Evolutionary conservation across 495 filamentous ascomycete genomes (phyloP).

Genomic region (Tuber melanosporum): DNA sequence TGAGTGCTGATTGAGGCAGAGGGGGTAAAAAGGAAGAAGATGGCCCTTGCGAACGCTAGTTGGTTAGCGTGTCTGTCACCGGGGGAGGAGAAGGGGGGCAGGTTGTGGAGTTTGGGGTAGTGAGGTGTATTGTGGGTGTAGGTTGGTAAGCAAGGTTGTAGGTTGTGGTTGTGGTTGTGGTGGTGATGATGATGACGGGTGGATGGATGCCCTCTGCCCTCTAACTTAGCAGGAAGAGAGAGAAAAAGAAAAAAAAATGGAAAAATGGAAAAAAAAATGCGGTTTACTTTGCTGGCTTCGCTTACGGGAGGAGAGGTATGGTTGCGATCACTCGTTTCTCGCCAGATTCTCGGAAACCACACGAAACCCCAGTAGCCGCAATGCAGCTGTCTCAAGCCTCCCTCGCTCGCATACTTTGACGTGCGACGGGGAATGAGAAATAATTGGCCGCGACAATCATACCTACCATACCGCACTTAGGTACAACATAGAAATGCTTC

Average conservation of each 20-base stretch:
- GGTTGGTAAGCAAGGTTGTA: background rate
- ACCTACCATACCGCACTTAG: background rate
- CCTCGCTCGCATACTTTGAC: background rate
- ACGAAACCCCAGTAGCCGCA: background rate
- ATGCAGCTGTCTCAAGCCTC: background rate
- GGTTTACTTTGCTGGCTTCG: background rate
- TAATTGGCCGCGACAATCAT: background rate
- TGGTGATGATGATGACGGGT: background rate
- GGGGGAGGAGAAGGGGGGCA: background rate
- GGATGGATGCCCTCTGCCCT: background rate
- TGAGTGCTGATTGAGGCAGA: background rate
- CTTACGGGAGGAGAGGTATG: background rate
- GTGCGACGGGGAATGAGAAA: background rate
- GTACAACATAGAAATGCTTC: background rate
- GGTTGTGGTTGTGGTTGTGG: background rate
- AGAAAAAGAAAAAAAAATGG: background rate
- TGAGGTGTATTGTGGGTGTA: background rate
- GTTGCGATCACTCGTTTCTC: constrained; percentile 4
- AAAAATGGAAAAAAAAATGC: background rate
- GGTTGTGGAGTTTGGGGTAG: background rate
- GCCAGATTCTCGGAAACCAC: background rate
- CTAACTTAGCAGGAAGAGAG: background rate
- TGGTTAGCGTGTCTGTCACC: background rate
- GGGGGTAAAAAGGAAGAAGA: background rate
- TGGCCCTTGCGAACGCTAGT: background rate